phyloP scores from a whole-genome alignment of 768 basidiomycete genomes.

The Psilocybe tampanensis region DNA sequence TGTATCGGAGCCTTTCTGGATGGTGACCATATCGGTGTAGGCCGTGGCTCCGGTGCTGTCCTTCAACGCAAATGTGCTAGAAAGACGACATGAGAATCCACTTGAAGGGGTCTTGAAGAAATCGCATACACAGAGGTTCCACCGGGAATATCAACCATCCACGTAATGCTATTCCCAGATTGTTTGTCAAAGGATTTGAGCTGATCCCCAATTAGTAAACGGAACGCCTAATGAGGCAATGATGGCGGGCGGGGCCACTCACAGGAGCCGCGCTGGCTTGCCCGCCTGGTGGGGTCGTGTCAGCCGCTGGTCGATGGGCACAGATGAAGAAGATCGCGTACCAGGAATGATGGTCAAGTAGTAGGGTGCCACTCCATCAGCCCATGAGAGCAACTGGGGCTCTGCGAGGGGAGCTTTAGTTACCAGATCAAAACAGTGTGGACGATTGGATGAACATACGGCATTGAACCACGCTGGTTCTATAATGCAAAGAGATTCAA shows the following conservation, averaged over 20 bases:
- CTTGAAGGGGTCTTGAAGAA: not conserved
- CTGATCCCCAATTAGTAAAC: slow-evolving; percentile 36
- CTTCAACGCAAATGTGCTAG: slow-evolving; percentile 57
- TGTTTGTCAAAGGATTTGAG: slow-evolving; percentile 54
- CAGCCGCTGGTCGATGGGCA: not conserved
- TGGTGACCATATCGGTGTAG: slow-evolving; percentile 53
- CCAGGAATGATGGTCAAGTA: slow-evolving; percentile 65
- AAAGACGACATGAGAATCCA: not conserved
- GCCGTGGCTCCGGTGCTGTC: slow-evolving; percentile 56
- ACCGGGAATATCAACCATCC: slow-evolving; percentile 51
- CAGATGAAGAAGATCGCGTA: slow-evolving; percentile 28
- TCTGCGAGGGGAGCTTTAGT: slow-evolving; percentile 39
- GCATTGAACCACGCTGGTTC: slow-evolving; percentile 44
- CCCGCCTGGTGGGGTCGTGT: slow-evolving; percentile 42
- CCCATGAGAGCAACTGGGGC: slow-evolving; percentile 59
- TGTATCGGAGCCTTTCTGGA: slow-evolving; percentile 37
- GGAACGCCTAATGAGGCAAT: slow-evolving; percentile 14
- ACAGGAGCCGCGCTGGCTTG: slow-evolving; percentile 57
- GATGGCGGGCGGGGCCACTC: slow-evolving; percentile 26
- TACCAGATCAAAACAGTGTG: not conserved
- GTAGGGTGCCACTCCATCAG: slow-evolving; percentile 54
- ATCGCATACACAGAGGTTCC: slow-evolving; percentile 50
- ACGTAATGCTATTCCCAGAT: slow-evolving; percentile 47
- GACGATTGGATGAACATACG: slow-evolving; percentile 36
- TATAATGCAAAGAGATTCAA: not conserved